phyloP scores from a whole-genome alignment of 1,284 basidiomycete genomes.

The Sporisorium scitamineum region DNA sequence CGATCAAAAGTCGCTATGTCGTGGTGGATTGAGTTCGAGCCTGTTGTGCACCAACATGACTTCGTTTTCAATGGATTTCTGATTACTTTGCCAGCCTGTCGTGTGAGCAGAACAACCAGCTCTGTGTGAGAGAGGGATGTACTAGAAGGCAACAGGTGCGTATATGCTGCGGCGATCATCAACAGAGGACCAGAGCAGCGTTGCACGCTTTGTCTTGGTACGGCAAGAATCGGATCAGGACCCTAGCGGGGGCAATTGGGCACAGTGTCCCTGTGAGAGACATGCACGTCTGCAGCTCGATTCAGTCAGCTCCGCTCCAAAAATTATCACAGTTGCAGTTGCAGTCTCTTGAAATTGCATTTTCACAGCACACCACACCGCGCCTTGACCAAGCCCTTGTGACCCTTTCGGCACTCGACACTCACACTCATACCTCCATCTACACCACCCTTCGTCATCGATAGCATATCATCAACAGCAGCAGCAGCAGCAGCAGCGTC shows the following conservation, averaged over 20 bases:
- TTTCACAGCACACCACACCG: background rate
- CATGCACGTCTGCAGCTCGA: conserved; percentile 10
- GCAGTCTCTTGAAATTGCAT: background rate
- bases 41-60: background rate
- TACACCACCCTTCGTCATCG: background rate
- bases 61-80: background rate
- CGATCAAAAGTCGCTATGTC: conserved; percentile 67
- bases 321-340: conserved; percentile 7
- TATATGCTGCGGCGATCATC: too few species aligned
- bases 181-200: background rate
- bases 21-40: conserved; percentile 56
- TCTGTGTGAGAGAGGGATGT: background rate
- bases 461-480: too few species aligned
- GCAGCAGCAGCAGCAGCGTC: background rate
- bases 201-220: background rate
- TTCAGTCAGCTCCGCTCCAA: background rate
- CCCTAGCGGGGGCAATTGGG: conserved; percentile 1
- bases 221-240: conserved; percentile 6
- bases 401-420: background rate
- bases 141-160: background rate
- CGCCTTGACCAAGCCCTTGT: conserved; percentile 16
- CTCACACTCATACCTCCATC: background rate
- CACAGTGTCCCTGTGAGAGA: conserved; percentile 5
- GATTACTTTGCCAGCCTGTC: background rate
- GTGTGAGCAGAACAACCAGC: background rate